Percentiles rank a stretch among this genome's conserved stretches.
Evolutionary conservation across 2,329 filamentous ascomycete species (phyloP).

Genomic region (Lecanoromycetidae sp.): DNA sequence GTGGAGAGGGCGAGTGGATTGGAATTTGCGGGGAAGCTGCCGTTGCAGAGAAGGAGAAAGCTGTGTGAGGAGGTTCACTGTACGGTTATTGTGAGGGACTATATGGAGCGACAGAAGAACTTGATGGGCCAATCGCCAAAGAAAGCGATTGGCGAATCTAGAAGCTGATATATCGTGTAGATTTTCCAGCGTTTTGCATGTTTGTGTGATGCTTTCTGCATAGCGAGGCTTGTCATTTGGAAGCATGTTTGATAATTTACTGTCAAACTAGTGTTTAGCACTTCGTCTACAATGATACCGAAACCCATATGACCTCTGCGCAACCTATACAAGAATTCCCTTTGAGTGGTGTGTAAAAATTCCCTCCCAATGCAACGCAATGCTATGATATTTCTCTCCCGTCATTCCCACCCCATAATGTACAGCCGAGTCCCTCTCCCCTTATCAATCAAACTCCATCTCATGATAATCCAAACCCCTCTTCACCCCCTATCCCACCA

Average conservation of each 20-base stretch:
- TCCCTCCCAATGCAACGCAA: not conserved
- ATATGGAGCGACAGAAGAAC: conserved; percentile 44
- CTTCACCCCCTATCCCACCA: not conserved
- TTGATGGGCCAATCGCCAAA: conserved; percentile 14
- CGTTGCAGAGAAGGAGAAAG: conserved; percentile 57
- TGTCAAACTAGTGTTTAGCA: too few relatives aligned
- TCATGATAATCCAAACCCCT: conserved; percentile 2
- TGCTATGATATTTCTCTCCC: not conserved
- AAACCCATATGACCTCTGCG: too few relatives aligned
- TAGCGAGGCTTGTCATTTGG: too few relatives aligned
- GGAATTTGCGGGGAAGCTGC: conserved; percentile 76
- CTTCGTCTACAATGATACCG: too few relatives aligned
- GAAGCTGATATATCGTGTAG: not conserved
- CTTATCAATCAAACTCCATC: too few relatives aligned
- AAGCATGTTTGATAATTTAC: too few relatives aligned
- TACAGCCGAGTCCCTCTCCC: not conserved
- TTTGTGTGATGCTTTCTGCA: not conserved
- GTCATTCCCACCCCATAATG: not conserved
- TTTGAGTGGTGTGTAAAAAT: not conserved
- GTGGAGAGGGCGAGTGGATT: conserved; percentile 85
- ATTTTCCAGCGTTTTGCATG: not conserved
- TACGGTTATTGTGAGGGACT: conserved; percentile 73
- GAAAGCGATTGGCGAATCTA: not conserved
- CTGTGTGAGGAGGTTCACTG: conserved; percentile 82
- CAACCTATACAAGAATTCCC: too few relatives aligned